Percentiles rank a stretch among this genome's conserved stretches.
These are phyloP conservation scores for Talaromyces thailandensis DNA, from an alignment of 495 filamentous ascomycete genomes.

Conservation along the genomic window DNA sequence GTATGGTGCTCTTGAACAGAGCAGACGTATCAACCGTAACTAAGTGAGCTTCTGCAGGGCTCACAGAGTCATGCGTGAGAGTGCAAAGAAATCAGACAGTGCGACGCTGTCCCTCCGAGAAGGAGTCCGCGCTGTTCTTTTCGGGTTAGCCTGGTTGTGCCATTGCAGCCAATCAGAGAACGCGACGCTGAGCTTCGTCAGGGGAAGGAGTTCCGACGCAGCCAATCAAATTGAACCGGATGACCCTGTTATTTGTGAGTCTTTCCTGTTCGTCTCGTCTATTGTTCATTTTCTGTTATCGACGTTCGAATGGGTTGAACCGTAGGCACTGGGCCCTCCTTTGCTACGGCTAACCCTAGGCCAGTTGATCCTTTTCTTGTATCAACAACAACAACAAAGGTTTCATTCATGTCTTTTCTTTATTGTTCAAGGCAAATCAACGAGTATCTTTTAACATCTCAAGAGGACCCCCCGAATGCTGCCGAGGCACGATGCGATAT, in stretches of 20 bases:
- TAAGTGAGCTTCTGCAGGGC: neutral
- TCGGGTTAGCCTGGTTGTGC: neutral
- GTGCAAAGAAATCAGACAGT: neutral
- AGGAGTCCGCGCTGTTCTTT: neutral
- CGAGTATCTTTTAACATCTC: neutral
- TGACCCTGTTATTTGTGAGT: neutral
- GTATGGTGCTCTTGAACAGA: neutral
- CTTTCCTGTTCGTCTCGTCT: too few species aligned
- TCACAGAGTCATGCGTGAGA: neutral
- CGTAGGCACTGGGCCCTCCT: neutral
- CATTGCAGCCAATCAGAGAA: neutral
- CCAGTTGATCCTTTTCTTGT: neutral
- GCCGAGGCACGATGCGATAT: neutral
- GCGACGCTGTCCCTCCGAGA: neutral
- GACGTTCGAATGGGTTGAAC: neutral
- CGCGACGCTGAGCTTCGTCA: neutral
- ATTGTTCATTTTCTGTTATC: too few species aligned
- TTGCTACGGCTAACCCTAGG: neutral
- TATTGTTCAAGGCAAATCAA: neutral
- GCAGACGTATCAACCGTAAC: neutral
- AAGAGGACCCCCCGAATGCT: neutral
- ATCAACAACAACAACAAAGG: neutral
- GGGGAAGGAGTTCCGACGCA: neutral
- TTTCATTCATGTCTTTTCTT: neutral
- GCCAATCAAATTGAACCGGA: neutral